These are phyloP conservation scores for Perkinsus chesapeaki DNA, from an alignment of 169 alveolate genomes.

Conservation along the genomic window DNA sequence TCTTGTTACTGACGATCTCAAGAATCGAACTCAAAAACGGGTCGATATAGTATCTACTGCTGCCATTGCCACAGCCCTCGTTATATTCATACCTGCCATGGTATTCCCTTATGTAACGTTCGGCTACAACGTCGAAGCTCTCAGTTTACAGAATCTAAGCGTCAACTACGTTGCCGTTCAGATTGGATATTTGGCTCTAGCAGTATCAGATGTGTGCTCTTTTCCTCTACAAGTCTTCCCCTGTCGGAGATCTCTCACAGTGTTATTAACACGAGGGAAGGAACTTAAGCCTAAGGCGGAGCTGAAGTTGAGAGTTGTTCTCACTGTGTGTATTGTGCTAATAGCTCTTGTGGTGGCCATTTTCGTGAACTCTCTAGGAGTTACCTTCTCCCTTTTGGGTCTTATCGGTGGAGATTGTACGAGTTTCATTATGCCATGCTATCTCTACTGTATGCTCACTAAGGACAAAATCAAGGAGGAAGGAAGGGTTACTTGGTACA, in stretches of 20 bases:
- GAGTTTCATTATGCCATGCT: not conserved
- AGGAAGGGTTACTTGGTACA: not conserved
- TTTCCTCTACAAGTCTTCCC: not conserved
- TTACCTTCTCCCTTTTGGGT: not conserved
- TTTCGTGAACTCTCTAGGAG: not conserved
- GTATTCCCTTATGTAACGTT: not conserved
- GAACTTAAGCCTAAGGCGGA: not conserved
- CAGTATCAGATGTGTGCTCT: not conserved
- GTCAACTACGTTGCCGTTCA: not conserved
- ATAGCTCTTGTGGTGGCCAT: not conserved
- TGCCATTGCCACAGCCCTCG: not conserved
- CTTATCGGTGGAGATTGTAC: not conserved
- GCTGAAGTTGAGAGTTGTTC: not conserved
- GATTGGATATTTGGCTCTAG: not conserved
- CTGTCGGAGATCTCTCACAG: not conserved
- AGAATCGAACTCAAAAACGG: not conserved
- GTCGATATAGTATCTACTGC: not conserved
- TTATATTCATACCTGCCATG: not conserved
- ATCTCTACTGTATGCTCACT: not conserved
- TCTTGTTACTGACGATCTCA: not conserved
- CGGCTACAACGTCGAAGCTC: not conserved
- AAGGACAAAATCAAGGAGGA: not conserved
- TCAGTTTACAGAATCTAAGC: not conserved
- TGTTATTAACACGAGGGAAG: not conserved
- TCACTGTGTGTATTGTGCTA: not conserved